These are phyloP conservation scores for Sporothrix sp. DNA, from an alignment of 2,329 filamentous ascomycete species.

Conservation along the genomic window DNA sequence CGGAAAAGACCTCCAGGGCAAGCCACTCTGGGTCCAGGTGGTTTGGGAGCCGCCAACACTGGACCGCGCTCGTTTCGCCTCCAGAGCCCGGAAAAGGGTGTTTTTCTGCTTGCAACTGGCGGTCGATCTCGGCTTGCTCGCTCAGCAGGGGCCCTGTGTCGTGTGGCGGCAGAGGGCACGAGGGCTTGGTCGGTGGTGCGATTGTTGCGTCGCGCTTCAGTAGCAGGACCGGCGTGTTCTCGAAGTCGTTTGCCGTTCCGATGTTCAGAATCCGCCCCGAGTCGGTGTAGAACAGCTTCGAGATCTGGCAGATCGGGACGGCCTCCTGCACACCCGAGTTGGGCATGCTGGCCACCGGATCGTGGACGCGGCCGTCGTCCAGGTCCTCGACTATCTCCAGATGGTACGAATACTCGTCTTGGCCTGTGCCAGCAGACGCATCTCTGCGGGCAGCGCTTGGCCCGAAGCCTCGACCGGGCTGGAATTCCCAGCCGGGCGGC, in stretches of 20 bases:
- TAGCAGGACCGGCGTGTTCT: slow-evolving; percentile 63
- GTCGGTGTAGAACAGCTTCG: slow-evolving; percentile 89
- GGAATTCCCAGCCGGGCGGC: slow-evolving; percentile 44
- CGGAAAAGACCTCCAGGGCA: slow-evolving; percentile 74
- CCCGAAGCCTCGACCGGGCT: slow-evolving; percentile 27
- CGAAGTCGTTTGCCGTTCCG: slow-evolving; percentile 44
- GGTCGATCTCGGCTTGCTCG: slow-evolving; percentile 38
- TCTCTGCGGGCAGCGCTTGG: slow-evolving; percentile 7
- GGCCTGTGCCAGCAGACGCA: slow-evolving; percentile 19
- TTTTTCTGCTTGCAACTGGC: slow-evolving; percentile 34
- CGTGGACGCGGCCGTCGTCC: slow-evolving; percentile 46
- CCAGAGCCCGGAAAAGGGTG: slow-evolving; percentile 9
- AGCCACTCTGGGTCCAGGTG: slow-evolving; percentile 86
- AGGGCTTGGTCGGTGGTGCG: slow-evolving; percentile 49
- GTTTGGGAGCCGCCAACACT: slow-evolving; percentile 58
- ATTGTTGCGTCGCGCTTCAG: slow-evolving; percentile 62
- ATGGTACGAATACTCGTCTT: slow-evolving; percentile 60
- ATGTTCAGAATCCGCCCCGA: slow-evolving; percentile 86
- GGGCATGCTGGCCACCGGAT: slow-evolving; percentile 34
- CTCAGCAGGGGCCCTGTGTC: too few species aligned
- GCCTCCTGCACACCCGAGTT: slow-evolving; percentile 41
- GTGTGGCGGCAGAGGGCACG: too few species aligned
- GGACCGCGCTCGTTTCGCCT: too few species aligned
- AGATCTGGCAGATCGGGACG: slow-evolving; percentile 51
- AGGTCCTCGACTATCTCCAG: slow-evolving; percentile 76